These are phyloP conservation scores for Collybia sordida DNA, from an alignment of 768 basidiomycete genomes.

Conservation along the genomic window DNA sequence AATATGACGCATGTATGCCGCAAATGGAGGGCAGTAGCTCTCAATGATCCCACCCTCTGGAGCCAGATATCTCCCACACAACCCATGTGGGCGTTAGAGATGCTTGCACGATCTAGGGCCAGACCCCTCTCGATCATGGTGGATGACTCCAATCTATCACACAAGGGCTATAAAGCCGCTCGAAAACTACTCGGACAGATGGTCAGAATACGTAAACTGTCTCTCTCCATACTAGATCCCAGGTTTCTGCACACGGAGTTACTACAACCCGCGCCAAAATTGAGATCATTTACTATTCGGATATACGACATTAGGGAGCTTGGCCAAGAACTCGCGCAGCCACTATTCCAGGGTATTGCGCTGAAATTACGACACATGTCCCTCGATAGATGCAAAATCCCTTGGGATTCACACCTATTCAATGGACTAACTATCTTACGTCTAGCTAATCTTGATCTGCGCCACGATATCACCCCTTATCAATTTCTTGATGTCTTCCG, in stretches of 20 bases:
- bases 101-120: constrained; percentile 1
- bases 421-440: neutral
- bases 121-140: constrained; percentile 1
- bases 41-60: constrained; percentile 5
- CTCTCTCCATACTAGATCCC: neutral
- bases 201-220: constrained; percentile 2
- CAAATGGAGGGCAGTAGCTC: constrained; percentile 3
- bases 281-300: neutral
- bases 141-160: constrained; percentile 2
- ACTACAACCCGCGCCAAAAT: neutral
- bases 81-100: constrained; percentile 2
- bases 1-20: constrained; percentile 5
- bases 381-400: constrained; percentile 3
- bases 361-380: constrained; percentile 2
- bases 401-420: neutral
- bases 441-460: neutral
- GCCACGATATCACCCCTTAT: neutral
- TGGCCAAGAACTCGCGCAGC: neutral
- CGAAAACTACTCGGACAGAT: neutral
- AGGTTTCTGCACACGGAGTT: neutral
- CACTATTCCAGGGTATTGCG: neutral
- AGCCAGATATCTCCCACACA: constrained; percentile 1
- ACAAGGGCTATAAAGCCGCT: neutral
- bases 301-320: neutral
- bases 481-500: constrained; percentile 1